phyloP scores from a whole-genome alignment of 2,329 filamentous ascomycete species.

The Trichoderma semiorbis region DNA sequence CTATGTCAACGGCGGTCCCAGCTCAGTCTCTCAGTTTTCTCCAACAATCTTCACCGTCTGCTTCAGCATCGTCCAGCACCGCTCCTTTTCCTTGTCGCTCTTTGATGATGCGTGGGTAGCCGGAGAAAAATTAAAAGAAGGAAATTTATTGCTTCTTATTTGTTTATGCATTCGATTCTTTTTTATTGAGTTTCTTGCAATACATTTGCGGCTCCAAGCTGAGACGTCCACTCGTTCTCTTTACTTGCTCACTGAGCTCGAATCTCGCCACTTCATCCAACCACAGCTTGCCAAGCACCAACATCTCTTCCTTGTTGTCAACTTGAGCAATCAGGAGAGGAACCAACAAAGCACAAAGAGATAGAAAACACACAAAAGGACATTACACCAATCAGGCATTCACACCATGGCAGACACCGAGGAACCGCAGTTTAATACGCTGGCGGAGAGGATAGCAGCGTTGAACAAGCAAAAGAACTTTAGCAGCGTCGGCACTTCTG shows the following conservation, averaged over 20 bases:
- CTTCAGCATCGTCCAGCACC: neutral
- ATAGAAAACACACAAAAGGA: neutral
- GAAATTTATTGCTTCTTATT: neutral
- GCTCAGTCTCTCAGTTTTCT: neutral
- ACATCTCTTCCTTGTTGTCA: neutral
- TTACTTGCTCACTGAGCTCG: neutral
- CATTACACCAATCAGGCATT: neutral
- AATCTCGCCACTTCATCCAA: neutral
- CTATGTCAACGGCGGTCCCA: too few species aligned
- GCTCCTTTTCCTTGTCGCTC: neutral
- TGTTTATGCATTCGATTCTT: neutral
- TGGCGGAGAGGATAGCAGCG: slow-evolving; percentile 62
- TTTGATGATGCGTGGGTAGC: neutral
- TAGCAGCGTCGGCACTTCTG: slow-evolving; percentile 30
- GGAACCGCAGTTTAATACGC: slow-evolving; percentile 58
- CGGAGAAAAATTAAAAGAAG: neutral
- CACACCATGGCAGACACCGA: slow-evolving; percentile 56
- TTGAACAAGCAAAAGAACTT: slow-evolving; percentile 62
- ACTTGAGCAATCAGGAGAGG: neutral
- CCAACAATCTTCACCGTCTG: neutral
- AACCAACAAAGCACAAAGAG: neutral
- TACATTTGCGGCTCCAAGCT: too few species aligned
- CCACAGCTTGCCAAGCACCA: neutral
- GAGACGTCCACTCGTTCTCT: neutral
- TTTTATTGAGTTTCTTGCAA: neutral